Percentiles rank a stretch among this genome's conserved stretches.
These are phyloP conservation scores for Brassica cretica DNA, from an alignment of 345 rosid genomes.

Conservation along the genomic window DNA sequence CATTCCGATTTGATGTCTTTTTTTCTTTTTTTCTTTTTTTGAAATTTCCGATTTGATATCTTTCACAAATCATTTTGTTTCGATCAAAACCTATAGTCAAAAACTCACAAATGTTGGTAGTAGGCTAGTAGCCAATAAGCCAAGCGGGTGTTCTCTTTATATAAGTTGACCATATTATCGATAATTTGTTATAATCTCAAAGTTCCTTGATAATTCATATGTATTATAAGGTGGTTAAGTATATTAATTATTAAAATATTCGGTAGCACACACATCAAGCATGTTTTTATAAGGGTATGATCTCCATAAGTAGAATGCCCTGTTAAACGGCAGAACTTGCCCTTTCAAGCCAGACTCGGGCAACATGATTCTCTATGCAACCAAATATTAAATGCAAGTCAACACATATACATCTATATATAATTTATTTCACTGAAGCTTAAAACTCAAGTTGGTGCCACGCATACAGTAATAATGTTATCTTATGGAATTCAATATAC, in stretches of 20 bases:
- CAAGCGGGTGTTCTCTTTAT: not conserved
- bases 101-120: not conserved
- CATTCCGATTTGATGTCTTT: not conserved
- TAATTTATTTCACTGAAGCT: constrained; percentile 8
- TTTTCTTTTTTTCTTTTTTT: no score
- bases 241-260: not conserved
- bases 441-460: constrained; percentile 27
- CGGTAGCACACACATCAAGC: not conserved
- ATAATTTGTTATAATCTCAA: not conserved
- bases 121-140: not conserved
- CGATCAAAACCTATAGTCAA: not conserved
- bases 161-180: not conserved
- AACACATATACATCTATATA: not conserved
- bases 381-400: constrained; percentile 14
- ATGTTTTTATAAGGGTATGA: not conserved
- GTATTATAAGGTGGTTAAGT: not conserved
- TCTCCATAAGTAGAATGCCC: not conserved
- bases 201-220: not conserved
- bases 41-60: not conserved
- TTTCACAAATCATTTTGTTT: not conserved
- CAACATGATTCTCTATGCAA: not conserved
- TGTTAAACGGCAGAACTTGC: constrained; percentile 25
- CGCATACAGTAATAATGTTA: constrained; percentile 24
- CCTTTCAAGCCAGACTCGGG: constrained; percentile 34
- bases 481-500: not conserved